A percentile compares a stretch with the other conserved stretches of the same genome.
These are phyloP conservation scores for Neurospora sublineolata DNA, from an alignment of 495 filamentous ascomycete genomes.

Conservation along the genomic window DNA sequence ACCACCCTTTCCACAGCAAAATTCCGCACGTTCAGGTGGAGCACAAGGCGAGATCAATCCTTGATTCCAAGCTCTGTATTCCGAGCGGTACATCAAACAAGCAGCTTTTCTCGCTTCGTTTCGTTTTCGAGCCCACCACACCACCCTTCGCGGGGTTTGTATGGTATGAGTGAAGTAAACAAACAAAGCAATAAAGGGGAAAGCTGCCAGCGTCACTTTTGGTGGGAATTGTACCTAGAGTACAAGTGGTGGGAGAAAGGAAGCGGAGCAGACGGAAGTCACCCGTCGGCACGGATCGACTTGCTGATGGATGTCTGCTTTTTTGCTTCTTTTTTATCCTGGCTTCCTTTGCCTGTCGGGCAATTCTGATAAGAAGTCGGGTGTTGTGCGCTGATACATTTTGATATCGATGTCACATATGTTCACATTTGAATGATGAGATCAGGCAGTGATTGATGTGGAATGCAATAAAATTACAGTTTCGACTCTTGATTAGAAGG, in stretches of 20 bases:
- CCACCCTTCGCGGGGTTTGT: no score
- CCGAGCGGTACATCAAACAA: slow-evolving; percentile 45
- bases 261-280: no score
- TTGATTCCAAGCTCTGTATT: slow-evolving; percentile 51
- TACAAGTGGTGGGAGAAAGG: neutral
- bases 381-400: neutral
- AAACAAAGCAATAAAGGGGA: no score
- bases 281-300: no score
- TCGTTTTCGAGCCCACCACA: no score
- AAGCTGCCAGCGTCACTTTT: no score
- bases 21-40: slow-evolving; percentile 48
- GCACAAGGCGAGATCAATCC: slow-evolving; percentile 54
- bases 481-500: neutral
- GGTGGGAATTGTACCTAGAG: neutral
- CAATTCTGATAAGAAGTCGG: neutral
- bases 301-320: no score
- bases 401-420: neutral
- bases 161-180: no score
- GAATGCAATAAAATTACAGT: neutral
- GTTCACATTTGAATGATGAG: neutral
- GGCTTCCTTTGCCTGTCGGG: neutral
- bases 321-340: neutral
- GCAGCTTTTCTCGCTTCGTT: neutral
- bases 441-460: neutral
- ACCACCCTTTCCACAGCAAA: neutral